These are phyloP conservation scores for Amanita fuliginea DNA, from an alignment of 768 basidiomycete species.

Conservation along the genomic window DNA sequence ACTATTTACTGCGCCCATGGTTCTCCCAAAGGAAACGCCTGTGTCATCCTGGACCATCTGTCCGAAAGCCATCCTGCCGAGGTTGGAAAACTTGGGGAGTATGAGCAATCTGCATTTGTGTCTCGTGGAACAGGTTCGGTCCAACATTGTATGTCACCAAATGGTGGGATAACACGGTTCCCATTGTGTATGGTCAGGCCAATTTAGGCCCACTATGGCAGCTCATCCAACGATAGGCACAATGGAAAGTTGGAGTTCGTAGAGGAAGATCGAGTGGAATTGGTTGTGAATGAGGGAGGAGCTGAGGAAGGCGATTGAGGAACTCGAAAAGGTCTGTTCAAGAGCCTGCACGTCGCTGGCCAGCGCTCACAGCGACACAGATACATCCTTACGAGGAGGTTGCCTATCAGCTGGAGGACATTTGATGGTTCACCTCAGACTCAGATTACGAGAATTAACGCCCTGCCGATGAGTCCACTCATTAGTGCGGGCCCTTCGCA, in stretches of 20 bases:
- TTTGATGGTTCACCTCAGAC: no score
- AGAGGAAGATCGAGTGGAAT: conserved; percentile 32
- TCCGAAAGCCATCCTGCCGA: conserved; percentile 33
- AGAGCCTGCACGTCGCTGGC: background rate
- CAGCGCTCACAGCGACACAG: no score
- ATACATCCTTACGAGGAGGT: conserved; percentile 49
- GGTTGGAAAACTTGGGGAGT: no score
- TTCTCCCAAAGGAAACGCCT: conserved; percentile 29
- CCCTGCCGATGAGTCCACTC: no score
- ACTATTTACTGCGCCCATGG: conserved; percentile 29
- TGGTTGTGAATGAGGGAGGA: conserved; percentile 30
- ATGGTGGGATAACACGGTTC: conserved; percentile 15
- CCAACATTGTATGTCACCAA: no score
- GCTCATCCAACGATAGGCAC: no score
- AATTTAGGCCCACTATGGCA: no score
- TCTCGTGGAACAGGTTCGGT: conserved; percentile 41
- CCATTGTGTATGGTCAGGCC: no score
- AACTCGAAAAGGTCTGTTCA: conserved; percentile 33
- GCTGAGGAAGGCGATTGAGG: conserved; percentile 27
- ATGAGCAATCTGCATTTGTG: conserved; percentile 45
- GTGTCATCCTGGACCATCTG: conserved; percentile 28
- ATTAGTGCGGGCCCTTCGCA: no score
- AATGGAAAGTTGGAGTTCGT: no score
- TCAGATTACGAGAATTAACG: no score
- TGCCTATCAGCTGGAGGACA: no score